A percentile compares a stretch with the other conserved stretches of the same genome.
These are phyloP conservation scores for Coniosporium apollinis DNA, from an alignment of 495 filamentous ascomycete genomes.

Conservation along the genomic window DNA sequence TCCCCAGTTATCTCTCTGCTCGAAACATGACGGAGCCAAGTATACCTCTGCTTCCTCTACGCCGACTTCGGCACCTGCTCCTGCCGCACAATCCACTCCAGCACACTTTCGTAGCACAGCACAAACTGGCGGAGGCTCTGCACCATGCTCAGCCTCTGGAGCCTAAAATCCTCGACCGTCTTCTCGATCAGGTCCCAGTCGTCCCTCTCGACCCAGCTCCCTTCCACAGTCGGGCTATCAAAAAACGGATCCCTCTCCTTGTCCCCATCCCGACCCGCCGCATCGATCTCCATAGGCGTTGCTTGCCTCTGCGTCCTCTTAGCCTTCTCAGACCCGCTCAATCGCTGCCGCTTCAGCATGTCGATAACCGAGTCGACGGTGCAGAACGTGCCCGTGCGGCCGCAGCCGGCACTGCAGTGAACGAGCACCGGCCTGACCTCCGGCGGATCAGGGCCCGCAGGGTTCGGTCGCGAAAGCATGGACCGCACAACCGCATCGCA, in stretches of 20 bases:
- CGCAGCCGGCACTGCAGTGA: slow-evolving; percentile 91
- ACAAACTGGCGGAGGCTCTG: slow-evolving; percentile 91
- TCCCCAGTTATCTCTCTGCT: no score
- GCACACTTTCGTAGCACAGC: slow-evolving; percentile 85
- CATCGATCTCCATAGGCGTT: slow-evolving; percentile 30
- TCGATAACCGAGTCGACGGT: slow-evolving; percentile 89
- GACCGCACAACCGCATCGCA: slow-evolving; percentile 40
- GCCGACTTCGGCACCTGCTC: no score
- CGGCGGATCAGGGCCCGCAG: slow-evolving; percentile 37
- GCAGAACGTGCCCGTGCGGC: slow-evolving; percentile 89
- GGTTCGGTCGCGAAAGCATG: slow-evolving; percentile 16
- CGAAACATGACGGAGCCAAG: no score
- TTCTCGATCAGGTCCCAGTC: slow-evolving; percentile 61
- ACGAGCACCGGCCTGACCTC: slow-evolving; percentile 61
- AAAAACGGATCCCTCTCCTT: slow-evolving; percentile 8
- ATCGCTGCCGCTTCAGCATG: slow-evolving; percentile 69
- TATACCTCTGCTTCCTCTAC: no score
- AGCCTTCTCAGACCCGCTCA: slow-evolving; percentile 5
- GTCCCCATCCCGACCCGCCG: slow-evolving; percentile 2
- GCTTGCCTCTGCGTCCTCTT: slow-evolving; percentile 5
- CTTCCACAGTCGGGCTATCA: slow-evolving; percentile 10
- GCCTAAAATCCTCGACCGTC: slow-evolving; percentile 78
- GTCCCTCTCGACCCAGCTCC: slow-evolving; percentile 36
- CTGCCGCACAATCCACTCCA: slow-evolving; percentile 64
- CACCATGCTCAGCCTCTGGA: slow-evolving; percentile 87